A percentile compares a stretch with the other conserved stretches of the same genome.
Conservation (phyloP, 768 basidiomycete species). For the Lactarius hengduanensis region DNA sequence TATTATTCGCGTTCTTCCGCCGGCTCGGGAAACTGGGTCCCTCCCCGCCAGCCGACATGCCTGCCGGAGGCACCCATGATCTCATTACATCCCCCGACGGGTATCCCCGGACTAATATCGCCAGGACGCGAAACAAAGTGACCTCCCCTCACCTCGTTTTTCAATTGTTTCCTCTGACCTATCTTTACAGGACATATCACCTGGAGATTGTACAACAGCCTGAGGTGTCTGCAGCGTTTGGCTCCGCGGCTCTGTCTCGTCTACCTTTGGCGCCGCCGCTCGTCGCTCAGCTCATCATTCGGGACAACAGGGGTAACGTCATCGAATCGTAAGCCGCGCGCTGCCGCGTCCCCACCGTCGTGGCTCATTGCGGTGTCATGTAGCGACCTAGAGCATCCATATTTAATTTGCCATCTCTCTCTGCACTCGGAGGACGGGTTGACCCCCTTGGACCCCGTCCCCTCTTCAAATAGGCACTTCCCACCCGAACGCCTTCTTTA, state of each 20-base stretch:
- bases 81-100: slow-evolving; percentile 19
- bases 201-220: slow-evolving; percentile 88
- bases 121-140: slow-evolving; percentile 29
- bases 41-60: slow-evolving; percentile 23
- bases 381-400: slow-evolving; percentile 84
- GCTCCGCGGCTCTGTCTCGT: slow-evolving; percentile 68
- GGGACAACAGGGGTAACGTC: slow-evolving; percentile 66
- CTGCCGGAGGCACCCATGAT: slow-evolving; percentile 19
- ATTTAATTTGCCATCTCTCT: slow-evolving; percentile 81
- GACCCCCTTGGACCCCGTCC: slow-evolving; percentile 61
- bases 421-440: slow-evolving; percentile 69
- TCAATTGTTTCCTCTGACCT: slow-evolving; percentile 12
- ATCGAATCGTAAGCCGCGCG: slow-evolving; percentile 69
- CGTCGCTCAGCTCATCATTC: slow-evolving; percentile 74
- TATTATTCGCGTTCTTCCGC: slow-evolving; percentile 25
- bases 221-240: slow-evolving; percentile 77
- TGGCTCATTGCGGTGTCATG: slow-evolving; percentile 16
- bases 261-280: slow-evolving; percentile 83
- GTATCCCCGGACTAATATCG: slow-evolving; percentile 22
- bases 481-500: slow-evolving; percentile 65
- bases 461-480: slow-evolving; percentile 48
- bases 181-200: slow-evolving; percentile 51
- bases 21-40: slow-evolving; percentile 23
- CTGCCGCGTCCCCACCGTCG: slow-evolving; percentile 26
- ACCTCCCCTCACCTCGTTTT: slow-evolving; percentile 5